Conservation (phyloP, 2,329 filamentous ascomycete genomes). For the Alternaria incomplexa region DNA sequence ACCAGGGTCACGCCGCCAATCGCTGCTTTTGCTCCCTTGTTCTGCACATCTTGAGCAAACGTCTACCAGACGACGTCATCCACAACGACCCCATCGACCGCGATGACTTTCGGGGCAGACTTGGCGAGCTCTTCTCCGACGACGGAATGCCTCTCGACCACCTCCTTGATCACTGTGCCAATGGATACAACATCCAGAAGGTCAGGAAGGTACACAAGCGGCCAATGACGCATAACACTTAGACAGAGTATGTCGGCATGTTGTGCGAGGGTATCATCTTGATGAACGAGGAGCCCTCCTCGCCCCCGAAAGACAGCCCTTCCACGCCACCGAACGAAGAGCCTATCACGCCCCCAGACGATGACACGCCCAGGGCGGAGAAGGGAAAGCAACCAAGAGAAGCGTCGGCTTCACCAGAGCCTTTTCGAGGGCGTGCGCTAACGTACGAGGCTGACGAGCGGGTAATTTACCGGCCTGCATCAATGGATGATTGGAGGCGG, state of each 20-base stretch:
- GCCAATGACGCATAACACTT: background rate
- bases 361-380: background rate
- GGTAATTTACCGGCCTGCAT: background rate
- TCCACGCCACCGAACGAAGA: background rate
- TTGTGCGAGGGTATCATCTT: background rate
- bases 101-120: background rate
- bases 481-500: background rate
- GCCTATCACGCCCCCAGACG: background rate
- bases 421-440: background rate
- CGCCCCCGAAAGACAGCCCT: background rate
- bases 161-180: background rate
- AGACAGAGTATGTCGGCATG: background rate
- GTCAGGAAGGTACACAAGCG: background rate
- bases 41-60: background rate
- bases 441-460: background rate
- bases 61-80: background rate
- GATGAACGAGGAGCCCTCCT: background rate
- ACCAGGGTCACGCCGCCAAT: background rate
- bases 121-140: background rate
- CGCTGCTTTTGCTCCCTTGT: constrained; percentile 6
- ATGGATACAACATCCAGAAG: background rate
- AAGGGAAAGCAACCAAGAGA: background rate
- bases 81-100: background rate
- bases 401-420: background rate
- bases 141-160: background rate